Conservation (phyloP, 1,284 basidiomycete species). For the Chalciporus sp. region DNA sequence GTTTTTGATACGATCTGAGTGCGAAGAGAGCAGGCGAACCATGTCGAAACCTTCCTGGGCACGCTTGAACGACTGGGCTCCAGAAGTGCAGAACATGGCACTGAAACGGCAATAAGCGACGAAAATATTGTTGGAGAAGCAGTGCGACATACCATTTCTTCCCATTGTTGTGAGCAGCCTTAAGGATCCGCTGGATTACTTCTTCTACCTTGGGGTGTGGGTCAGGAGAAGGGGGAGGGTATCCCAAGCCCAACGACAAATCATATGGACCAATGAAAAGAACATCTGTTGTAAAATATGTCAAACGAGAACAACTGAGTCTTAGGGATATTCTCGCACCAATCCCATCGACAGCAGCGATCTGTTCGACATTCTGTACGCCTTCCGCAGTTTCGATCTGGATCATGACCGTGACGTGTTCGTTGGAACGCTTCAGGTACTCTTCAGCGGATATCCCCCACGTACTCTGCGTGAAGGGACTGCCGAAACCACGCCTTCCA, state of each 20-base stretch:
- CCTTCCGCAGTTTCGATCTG: slow-evolving; percentile 69
- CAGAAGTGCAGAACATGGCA: slow-evolving; percentile 51
- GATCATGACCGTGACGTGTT: slow-evolving; percentile 58
- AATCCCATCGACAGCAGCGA: slow-evolving; percentile 64
- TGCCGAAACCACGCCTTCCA: slow-evolving; percentile 64
- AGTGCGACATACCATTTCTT: slow-evolving; percentile 62
- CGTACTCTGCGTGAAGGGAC: slow-evolving; percentile 55
- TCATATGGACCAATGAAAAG: slow-evolving; percentile 74
- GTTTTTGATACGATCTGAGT: background rate
- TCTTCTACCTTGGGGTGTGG: slow-evolving; percentile 64
- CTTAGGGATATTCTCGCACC: slow-evolving; percentile 40
- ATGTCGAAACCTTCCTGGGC: slow-evolving; percentile 62
- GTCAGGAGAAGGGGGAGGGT: slow-evolving; percentile 59
- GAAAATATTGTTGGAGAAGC: slow-evolving; percentile 4
- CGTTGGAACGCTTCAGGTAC: slow-evolving; percentile 60
- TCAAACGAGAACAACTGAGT: background rate
- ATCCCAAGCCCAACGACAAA: slow-evolving; percentile 61
- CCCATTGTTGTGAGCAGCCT: slow-evolving; percentile 52
- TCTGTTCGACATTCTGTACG: slow-evolving; percentile 60
- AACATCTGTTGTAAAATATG: slow-evolving; percentile 37
- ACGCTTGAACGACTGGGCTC: slow-evolving; percentile 49
- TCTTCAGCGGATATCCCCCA: slow-evolving; percentile 55
- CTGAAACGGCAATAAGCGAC: slow-evolving; percentile 26
- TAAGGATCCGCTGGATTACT: slow-evolving; percentile 59
- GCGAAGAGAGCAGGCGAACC: slow-evolving; percentile 35